Conservation (phyloP, 163 green algal genomes). For the Chloromonas sp. region DNA sequence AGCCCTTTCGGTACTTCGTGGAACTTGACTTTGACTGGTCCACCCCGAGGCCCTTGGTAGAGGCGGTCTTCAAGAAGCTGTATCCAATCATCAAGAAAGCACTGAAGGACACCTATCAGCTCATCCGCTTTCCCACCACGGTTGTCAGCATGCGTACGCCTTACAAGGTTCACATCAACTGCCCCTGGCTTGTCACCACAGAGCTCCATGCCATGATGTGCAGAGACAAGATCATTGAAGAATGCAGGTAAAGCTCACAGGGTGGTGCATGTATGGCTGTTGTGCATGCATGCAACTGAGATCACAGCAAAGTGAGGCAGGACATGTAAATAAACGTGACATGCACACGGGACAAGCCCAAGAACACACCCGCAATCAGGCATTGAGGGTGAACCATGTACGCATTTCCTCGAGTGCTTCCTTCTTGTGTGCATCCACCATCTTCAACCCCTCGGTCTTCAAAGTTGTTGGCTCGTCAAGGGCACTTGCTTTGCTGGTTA, state of each 20-base stretch:
- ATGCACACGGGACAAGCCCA: no score
- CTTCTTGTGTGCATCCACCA: no score
- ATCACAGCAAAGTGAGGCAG: no score
- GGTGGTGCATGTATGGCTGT: not conserved
- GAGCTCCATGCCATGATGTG: constrained; percentile 31
- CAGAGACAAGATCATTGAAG: constrained; percentile 23
- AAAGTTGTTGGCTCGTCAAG: no score
- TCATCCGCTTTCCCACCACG: not conserved
- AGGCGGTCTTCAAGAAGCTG: constrained; percentile 2
- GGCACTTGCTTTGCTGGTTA: no score
- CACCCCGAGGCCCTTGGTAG: not conserved
- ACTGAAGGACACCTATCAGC: not conserved
- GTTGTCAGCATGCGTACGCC: constrained; percentile 43
- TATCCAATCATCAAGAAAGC: not conserved
- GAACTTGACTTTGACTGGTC: constrained; percentile 53
- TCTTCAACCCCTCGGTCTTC: no score
- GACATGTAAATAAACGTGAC: no score
- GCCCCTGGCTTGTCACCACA: constrained; percentile 35
- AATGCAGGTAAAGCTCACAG: not conserved
- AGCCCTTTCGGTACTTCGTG: constrained; percentile 37
- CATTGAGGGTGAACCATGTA: no score
- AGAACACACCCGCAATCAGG: no score
- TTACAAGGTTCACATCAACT: constrained; percentile 57
- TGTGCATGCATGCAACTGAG: no score
- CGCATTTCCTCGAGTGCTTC: no score